Percentiles rank a stretch among this genome's conserved stretches.
These are phyloP conservation scores for Starmera amethionina DNA, from an alignment of 805 yeast species.

Conservation along the genomic window DNA sequence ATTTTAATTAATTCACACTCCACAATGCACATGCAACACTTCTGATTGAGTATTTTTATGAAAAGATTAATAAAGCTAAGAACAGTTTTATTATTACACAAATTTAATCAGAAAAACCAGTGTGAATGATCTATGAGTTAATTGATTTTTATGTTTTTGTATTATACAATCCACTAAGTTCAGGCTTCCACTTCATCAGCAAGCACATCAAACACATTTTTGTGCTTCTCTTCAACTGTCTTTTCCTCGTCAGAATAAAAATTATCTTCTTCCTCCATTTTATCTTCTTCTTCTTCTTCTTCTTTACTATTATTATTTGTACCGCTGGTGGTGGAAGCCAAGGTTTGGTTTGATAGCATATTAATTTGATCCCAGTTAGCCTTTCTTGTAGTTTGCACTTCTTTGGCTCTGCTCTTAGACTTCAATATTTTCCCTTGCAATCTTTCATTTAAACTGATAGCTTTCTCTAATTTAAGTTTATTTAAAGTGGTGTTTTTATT, in stretches of 20 bases:
- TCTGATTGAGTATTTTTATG: too few relatives aligned
- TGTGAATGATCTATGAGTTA: too few relatives aligned
- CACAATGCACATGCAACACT: too few relatives aligned
- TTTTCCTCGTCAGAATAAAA: constrained; percentile 11
- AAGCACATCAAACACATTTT: constrained; percentile 21
- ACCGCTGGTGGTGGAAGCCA: too few relatives aligned
- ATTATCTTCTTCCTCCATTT: constrained; percentile 13
- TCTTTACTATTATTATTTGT: constrained; percentile 12
- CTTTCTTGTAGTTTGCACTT: constrained; percentile 52
- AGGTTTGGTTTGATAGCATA: constrained; percentile 11
- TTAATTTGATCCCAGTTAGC: constrained; percentile 68
- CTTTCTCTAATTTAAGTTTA: constrained; percentile 35
- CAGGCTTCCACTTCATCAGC: constrained; percentile 23
- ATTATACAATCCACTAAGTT: background rate
- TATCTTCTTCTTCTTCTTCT: constrained; percentile 10
- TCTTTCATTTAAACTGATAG: constrained; percentile 41
- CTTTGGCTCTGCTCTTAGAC: constrained; percentile 54
- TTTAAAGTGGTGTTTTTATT: constrained; percentile 20
- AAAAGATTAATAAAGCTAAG: too few relatives aligned
- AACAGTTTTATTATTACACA: too few relatives aligned
- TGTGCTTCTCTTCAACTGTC: constrained; percentile 1
- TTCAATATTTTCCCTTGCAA: constrained; percentile 53
- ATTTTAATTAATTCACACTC: too few relatives aligned
- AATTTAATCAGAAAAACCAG: too few relatives aligned
- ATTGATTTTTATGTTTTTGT: too few relatives aligned